phyloP scores from a whole-genome alignment of 257 asterid genomes.

The Fraxinus excelsior region DNA sequence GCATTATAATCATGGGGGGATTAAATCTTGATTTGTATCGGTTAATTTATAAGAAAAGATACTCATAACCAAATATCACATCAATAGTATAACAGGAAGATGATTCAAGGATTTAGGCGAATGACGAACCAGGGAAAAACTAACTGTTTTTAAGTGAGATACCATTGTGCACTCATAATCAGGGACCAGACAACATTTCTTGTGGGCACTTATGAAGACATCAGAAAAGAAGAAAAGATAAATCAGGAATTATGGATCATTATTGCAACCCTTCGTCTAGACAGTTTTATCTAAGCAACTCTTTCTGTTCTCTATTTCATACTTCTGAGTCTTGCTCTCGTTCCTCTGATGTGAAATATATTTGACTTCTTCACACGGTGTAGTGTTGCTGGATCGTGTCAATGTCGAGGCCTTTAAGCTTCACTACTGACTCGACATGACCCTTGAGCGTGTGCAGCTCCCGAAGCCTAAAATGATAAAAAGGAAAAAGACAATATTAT shows the following conservation, averaged over 20 bases:
- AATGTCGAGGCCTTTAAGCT: not conserved
- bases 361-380: not conserved
- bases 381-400: not conserved
- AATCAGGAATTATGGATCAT: not conserved
- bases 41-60: not conserved
- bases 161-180: not conserved
- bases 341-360: not conserved
- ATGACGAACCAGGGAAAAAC: too few species aligned
- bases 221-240: not conserved
- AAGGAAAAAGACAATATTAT: not conserved
- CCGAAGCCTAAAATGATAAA: constrained; percentile 52
- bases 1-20: too few species aligned
- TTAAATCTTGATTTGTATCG: too few species aligned
- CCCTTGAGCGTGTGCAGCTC: constrained; percentile 44
- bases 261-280: not conserved
- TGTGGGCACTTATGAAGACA: not conserved
- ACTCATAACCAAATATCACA: not conserved
- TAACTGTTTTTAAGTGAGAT: not conserved
- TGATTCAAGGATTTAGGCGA: not conserved
- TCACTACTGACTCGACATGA: not conserved
- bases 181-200: not conserved
- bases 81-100: not conserved
- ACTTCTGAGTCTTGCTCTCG: not conserved
- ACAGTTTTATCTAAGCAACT: not conserved
- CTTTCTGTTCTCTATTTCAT: not conserved